phyloP scores from a whole-genome alignment of 352 stramenopile genomes.

The Pythium volutum region DNA sequence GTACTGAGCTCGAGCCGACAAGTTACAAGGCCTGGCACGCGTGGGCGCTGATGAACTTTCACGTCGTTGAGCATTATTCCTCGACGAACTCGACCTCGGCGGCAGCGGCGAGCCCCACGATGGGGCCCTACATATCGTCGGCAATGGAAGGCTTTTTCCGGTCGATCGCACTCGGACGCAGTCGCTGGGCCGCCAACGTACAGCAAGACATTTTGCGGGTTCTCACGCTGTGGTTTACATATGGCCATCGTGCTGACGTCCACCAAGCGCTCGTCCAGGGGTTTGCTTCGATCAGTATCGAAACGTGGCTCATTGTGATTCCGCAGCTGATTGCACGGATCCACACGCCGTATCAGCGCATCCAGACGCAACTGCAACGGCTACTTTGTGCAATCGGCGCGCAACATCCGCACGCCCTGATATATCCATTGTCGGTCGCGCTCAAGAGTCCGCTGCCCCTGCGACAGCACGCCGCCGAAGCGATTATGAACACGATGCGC shows the following conservation, averaged over 20 bases:
- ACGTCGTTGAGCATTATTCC: slow-evolving; percentile 89
- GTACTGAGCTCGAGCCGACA: slow-evolving; percentile 79
- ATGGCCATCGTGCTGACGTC: slow-evolving; percentile 93
- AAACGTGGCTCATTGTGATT: slow-evolving; percentile 99
- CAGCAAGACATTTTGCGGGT: slow-evolving; percentile 97
- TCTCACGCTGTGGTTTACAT: slow-evolving; percentile 98
- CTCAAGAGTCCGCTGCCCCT: slow-evolving; percentile 90
- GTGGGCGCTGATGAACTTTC: slow-evolving; percentile 98
- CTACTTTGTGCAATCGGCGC: slow-evolving; percentile 93
- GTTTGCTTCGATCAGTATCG: slow-evolving; percentile 93
- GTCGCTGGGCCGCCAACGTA: slow-evolving; percentile 87
- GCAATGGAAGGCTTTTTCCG: slow-evolving; percentile 98
- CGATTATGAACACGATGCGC: slow-evolving; percentile 94
- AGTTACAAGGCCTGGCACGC: slow-evolving; percentile 98
- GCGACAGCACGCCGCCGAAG: slow-evolving; percentile 53
- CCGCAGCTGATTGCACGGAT: slow-evolving; percentile 97
- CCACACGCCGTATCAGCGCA: slow-evolving; percentile 73
- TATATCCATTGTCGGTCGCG: slow-evolving; percentile 98
- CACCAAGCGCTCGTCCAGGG: slow-evolving; percentile 74
- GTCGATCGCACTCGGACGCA: slow-evolving; percentile 95
- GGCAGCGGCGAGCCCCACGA: slow-evolving; percentile 43
- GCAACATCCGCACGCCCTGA: slow-evolving; percentile 97
- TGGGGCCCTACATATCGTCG: slow-evolving; percentile 79
- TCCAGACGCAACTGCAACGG: slow-evolving; percentile 74
- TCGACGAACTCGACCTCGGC: slow-evolving; percentile 54